Evolutionary conservation across 1,284 basidiomycete genomes (phyloP).

Genomic region (Puccinia coronata): DNA sequence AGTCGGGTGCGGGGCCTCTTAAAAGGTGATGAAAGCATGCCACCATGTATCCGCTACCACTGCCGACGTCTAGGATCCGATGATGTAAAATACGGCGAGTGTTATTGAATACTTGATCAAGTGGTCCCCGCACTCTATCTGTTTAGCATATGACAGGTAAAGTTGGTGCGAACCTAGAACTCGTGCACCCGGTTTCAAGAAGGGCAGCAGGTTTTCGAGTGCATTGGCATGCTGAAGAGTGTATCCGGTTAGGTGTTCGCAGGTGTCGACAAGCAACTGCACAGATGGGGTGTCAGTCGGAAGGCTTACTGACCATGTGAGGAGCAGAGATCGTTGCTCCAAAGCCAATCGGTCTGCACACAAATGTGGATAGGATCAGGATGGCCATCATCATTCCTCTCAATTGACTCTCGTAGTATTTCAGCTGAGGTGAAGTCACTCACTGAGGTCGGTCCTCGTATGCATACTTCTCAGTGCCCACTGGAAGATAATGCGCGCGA

Average conservation of each 20-base stretch:
- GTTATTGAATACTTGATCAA: neutral
- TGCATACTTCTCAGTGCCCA: neutral
- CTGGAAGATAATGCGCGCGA: slow-evolving; percentile 61
- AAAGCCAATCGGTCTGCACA: slow-evolving; percentile 70
- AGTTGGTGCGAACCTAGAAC: slow-evolving; percentile 82
- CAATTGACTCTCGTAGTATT: no score
- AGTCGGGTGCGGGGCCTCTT: slow-evolving; percentile 54
- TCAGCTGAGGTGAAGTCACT: no score
- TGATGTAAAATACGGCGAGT: no score
- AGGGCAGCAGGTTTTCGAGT: slow-evolving; percentile 70
- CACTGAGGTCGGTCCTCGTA: slow-evolving; percentile 41
- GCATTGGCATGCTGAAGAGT: slow-evolving; percentile 74
- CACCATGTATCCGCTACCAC: slow-evolving; percentile 59
- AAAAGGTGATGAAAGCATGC: slow-evolving; percentile 78
- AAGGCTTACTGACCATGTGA: slow-evolving; percentile 69
- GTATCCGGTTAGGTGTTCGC: slow-evolving; percentile 47
- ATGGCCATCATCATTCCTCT: no score
- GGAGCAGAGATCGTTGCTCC: slow-evolving; percentile 86
- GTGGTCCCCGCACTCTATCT: no score
- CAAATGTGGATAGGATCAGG: slow-evolving; percentile 12
- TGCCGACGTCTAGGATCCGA: slow-evolving; percentile 44
- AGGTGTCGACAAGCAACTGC: neutral
- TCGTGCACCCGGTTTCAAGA: slow-evolving; percentile 69
- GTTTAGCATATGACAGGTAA: no score
- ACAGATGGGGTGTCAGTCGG: no score